Evolutionary conservation across 345 rosid species (phyloP), one percentile per base, ranked within the genome.

Genomic region (Eucalyptus pauciflora): DNA sequence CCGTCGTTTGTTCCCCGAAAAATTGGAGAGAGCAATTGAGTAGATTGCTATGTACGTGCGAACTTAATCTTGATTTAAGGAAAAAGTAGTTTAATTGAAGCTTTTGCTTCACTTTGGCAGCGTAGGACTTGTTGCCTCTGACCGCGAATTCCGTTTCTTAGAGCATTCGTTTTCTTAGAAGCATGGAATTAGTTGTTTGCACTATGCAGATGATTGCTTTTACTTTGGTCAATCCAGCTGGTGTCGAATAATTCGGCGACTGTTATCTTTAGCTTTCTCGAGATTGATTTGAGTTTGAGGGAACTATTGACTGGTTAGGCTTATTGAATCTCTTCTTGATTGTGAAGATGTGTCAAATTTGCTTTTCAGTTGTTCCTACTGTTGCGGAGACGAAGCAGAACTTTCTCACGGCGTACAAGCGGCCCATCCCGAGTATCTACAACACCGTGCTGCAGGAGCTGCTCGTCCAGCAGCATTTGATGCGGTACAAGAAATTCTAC

Each of bases 401-500:
- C 86, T 98, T 98, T 91, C 91, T 98, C 43, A 94, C 93, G 92
- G 96, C 96, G 18, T 98, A 97, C 67, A 98, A 94, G 89, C 94
- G 94, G 41, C 99, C 99, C 5, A 97, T 98, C 92, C 99, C 99
- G 29, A 95, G 99, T 90, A 91, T 98, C 91, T 98, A 98, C 92
- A 97, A 95, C 92, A 92, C 95, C 1, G 98, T 98, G 67, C 89
- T 98, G 31, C 99, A 95, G 92, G 99, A 98, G 92, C 90, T 98
- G 91, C 94, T 97, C 41, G 99, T 98, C 86, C 99, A 96, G 94
- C 99, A 98, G 86, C 99, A 98, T 93, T 92, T 98, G 96, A 92
- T 94, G 95, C 95, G 94, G 90, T 98, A 97, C 92, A 98, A 98
- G 95, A 95, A 86, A 93, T 94, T 94, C 41, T 96, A 94, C 87